phyloP scores from a whole-genome alignment of 2,329 filamentous ascomycete species.

The Rhinocladiella similis region DNA sequence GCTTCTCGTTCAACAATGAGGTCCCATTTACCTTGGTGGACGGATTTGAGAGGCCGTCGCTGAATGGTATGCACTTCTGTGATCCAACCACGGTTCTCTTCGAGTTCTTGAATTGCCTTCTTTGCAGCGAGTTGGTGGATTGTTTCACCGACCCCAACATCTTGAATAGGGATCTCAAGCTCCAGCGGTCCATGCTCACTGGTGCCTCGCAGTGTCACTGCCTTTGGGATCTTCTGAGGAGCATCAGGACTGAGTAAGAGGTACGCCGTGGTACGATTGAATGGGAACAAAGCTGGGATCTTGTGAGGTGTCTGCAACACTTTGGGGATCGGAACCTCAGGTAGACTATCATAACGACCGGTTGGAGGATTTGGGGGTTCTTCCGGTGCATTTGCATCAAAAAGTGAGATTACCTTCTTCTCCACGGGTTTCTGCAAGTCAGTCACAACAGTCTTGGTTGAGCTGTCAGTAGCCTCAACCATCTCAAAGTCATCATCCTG shows the following conservation, averaged over 20 bases:
- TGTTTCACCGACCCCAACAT: conserved; percentile 50
- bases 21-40: conserved; percentile 53
- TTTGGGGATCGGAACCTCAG: conserved; percentile 53
- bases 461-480: conserved; percentile 49
- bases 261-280: conserved; percentile 65
- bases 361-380: conserved; percentile 38
- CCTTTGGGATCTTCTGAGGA: conserved; percentile 49
- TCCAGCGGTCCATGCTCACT: conserved; percentile 60
- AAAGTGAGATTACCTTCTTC: conserved; percentile 56
- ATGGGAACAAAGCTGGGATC: conserved; percentile 67
- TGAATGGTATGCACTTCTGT: conserved; percentile 49
- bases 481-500: conserved; percentile 61
- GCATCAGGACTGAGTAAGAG: conserved; percentile 60
- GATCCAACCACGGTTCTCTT: conserved; percentile 69
- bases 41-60: conserved; percentile 48
- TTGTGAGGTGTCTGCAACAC: conserved; percentile 64
- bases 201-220: conserved; percentile 60
- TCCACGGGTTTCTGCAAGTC: conserved; percentile 17
- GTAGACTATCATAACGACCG: conserved; percentile 51
- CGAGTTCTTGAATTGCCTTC: conserved; percentile 67
- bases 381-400: conserved; percentile 52
- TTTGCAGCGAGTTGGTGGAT: conserved; percentile 71
- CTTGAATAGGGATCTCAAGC: conserved; percentile 63
- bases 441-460: conserved; percentile 2
- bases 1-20: conserved; percentile 66